A percentile compares a stretch with the other conserved stretches of the same genome.
These are phyloP conservation scores for Plectosphaerella sp. DNA, from an alignment of 2,329 filamentous ascomycete genomes.

Conservation along the genomic window DNA sequence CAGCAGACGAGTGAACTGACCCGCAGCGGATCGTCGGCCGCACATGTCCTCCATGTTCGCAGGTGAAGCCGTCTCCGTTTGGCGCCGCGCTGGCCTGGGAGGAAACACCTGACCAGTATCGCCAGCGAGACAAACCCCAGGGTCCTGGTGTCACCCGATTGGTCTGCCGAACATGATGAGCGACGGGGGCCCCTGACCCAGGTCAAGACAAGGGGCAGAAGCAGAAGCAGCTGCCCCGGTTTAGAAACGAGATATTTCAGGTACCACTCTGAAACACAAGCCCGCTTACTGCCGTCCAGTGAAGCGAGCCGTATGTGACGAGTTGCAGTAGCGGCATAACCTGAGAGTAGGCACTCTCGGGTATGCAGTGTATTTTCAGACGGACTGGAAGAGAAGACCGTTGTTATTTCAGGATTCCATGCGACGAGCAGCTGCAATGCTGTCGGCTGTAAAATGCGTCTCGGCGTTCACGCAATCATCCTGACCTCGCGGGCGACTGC, in stretches of 20 bases:
- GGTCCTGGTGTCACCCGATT: background rate
- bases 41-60: too few relatives aligned
- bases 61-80: too few relatives aligned
- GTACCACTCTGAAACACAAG: constrained; percentile 7
- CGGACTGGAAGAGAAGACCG: too few relatives aligned
- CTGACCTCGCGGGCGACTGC: constrained; percentile 51
- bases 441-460: too few relatives aligned
- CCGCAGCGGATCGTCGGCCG: too few relatives aligned
- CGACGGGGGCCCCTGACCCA: background rate
- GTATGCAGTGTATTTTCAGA: background rate
- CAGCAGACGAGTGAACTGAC: too few relatives aligned
- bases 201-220: background rate
- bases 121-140: background rate
- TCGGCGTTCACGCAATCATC: constrained; percentile 27
- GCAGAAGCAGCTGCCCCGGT: background rate
- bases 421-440: too few relatives aligned
- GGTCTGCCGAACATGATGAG: background rate
- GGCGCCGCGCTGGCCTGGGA: too few relatives aligned
- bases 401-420: background rate
- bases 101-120: constrained; percentile 1
- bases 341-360: too few relatives aligned
- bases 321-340: background rate
- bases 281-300: constrained; percentile 1
- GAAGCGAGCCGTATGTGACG: background rate
- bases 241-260: background rate